A percentile compares a stretch with the other conserved stretches of the same genome.
Conservation (phyloP, 1,139 yeast genomes). For the Pichia sp. region DNA sequence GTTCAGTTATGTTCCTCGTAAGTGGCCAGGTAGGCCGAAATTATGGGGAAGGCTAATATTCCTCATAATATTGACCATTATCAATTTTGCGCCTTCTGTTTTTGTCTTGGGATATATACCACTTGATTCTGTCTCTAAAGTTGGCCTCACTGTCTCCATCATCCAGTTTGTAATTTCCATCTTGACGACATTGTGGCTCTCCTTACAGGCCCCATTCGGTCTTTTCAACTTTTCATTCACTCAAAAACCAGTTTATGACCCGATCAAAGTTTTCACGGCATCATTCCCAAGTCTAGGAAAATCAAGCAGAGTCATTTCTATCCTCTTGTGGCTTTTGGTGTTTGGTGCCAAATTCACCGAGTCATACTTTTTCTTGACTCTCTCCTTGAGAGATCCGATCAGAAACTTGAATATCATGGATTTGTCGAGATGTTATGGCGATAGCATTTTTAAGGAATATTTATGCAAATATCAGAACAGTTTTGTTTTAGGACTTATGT, state of each 20-base stretch:
- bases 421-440: constrained; percentile 58
- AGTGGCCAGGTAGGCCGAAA: constrained; percentile 60
- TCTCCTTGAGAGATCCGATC: constrained; percentile 74
- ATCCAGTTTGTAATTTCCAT: constrained; percentile 56
- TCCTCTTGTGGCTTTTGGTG: constrained; percentile 59
- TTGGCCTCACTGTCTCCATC: constrained; percentile 47
- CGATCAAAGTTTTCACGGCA: constrained; percentile 36
- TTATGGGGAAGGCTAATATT: constrained; percentile 36
- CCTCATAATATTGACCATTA: constrained; percentile 34
- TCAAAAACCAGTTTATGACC: constrained; percentile 22
- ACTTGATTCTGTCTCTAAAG: constrained; percentile 39
- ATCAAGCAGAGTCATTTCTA: constrained; percentile 50
- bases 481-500: constrained; percentile 47
- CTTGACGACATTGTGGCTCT: constrained; percentile 51
- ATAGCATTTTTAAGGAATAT: constrained; percentile 38
- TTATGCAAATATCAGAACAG: constrained; percentile 58
- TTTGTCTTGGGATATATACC: constrained; percentile 52
- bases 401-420: constrained; percentile 56
- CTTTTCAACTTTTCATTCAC: constrained; percentile 34
- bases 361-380: constrained; percentile 72
- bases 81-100: constrained; percentile 57
- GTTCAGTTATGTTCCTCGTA: constrained; percentile 57
- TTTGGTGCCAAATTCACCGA: constrained; percentile 69
- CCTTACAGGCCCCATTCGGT: constrained; percentile 52
- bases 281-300: constrained; percentile 48